A percentile compares a stretch with the other conserved stretches of the same genome.
Conservation (phyloP, 225 moss, liverwort and hornwort genomes). For the Rhytidiadelphus loreus region DNA sequence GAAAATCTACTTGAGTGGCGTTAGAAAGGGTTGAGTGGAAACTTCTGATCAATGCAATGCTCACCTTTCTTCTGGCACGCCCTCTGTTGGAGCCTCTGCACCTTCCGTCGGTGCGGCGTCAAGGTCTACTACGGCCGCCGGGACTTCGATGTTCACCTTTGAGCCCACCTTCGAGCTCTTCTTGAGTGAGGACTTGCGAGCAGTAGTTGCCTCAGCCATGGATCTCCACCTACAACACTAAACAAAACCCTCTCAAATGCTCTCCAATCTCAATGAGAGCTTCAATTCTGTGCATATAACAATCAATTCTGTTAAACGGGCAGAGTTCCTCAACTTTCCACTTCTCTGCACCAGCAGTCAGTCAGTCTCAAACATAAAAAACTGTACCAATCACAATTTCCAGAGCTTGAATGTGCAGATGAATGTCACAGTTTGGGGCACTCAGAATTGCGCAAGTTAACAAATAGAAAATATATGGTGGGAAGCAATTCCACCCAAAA, state of each 20-base stretch:
- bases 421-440: neutral
- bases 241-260: neutral
- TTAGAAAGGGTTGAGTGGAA: neutral
- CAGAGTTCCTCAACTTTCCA: neutral
- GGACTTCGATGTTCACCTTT: neutral
- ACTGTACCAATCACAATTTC: neutral
- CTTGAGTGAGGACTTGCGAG: slow-evolving; percentile 4
- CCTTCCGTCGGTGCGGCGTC: neutral
- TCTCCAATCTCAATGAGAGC: neutral
- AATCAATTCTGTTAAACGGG: neutral
- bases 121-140: neutral
- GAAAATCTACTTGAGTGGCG: neutral
- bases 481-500: neutral
- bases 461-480: neutral
- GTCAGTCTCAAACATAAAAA: neutral
- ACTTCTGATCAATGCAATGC: neutral
- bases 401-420: neutral
- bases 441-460: neutral
- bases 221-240: neutral
- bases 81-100: neutral
- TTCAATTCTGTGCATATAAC: neutral
- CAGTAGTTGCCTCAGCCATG: neutral
- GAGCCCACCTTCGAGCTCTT: slow-evolving; percentile 20
- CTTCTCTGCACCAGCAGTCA: accelerated
- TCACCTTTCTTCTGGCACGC: neutral